phyloP scores from a whole-genome alignment of 1,284 basidiomycete genomes.

The Cronartium quercuum region DNA sequence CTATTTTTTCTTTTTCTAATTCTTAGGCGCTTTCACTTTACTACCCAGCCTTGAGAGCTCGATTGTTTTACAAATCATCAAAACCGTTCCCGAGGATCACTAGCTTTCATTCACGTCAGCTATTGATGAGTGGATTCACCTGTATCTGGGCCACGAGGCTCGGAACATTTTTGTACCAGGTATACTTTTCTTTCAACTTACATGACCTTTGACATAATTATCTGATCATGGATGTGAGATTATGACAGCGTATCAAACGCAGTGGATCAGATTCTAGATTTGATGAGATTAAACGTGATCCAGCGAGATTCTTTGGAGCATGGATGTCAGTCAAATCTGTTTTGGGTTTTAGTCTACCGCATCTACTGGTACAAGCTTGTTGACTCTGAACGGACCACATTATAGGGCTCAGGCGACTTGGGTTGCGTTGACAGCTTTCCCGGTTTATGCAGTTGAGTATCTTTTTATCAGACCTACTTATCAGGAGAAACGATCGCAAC shows the following conservation, averaged over 20 bases:
- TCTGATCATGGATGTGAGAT: slow-evolving; percentile 45
- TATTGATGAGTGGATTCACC: slow-evolving; percentile 57
- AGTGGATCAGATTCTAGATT: slow-evolving; percentile 62
- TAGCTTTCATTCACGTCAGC: slow-evolving; percentile 58
- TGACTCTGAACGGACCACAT: neutral
- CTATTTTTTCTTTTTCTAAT: neutral
- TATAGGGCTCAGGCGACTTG: slow-evolving; percentile 62
- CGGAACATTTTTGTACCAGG: slow-evolving; percentile 60
- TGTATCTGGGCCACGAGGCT: slow-evolving; percentile 62
- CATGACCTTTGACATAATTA: neutral
- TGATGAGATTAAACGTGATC: slow-evolving; percentile 62
- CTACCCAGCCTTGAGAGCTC: slow-evolving; percentile 13
- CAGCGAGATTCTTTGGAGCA: slow-evolving; percentile 58
- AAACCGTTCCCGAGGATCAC: slow-evolving; percentile 1
- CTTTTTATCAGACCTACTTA: neutral
- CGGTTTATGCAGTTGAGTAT: slow-evolving; percentile 57
- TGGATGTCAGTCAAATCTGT: slow-evolving; percentile 54
- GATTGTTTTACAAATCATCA: neutral
- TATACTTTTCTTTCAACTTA: slow-evolving; percentile 46
- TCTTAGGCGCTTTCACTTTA: slow-evolving; percentile 27
- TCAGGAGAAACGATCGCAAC: neutral
- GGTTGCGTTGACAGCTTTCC: slow-evolving; percentile 64
- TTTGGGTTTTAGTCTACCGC: too few relatives aligned
- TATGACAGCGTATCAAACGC: slow-evolving; percentile 53
- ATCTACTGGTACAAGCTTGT: neutral